Evolutionary conservation across 2,329 filamentous ascomycete genomes (phyloP), one percentile per base, ranked within the genome.

Genomic region (Blumeriella jaapii): DNA sequence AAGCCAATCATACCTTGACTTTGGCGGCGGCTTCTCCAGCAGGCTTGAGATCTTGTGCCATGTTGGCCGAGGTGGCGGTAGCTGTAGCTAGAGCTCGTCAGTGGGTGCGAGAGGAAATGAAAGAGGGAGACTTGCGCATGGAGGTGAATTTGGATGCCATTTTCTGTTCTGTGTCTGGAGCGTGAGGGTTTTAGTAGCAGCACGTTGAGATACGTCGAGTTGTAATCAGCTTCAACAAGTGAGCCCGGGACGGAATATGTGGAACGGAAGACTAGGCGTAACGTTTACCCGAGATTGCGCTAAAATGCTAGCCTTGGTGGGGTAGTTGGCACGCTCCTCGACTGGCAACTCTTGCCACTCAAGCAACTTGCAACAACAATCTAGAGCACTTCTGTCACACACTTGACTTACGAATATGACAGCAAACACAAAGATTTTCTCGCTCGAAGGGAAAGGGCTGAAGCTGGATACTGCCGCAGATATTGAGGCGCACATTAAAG

Each of bases 381-480:
- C n/a, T 11, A 23, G 11, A 23, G 20, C 20, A 7, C 20, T 23
- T 26, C 17, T 18, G 31, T 29, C 17, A 15, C 6, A 14, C n/a
- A n/a, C n/a, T n/a, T n/a, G n/a, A n/a, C n/a, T n/a, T n/a, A n/a
- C n/a, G n/a, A n/a, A 37, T 31, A 77, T 71, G 71, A 63, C 67
- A 52, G 55, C 62, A 51, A 58, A 63, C 17, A 55, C 60, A 38
- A 86, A 82, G 59, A 58, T 84, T 55, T 96, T 95, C 64, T 87
- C 86, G 50, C 76, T 96, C 49, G 83, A 93, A 61, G 86, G 83
- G 61, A 91, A 82, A 66, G 81, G 81, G 54, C 73, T 96, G 52
- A 95, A 94, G 69, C 82, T 98, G 55, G 79, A 93, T 65, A 84
- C 79, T 25, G 84, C 83, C 33, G 80, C 75, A 46, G 86, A 96